These are phyloP conservation scores for Arthrocladium fulminans DNA, from an alignment of 2,329 filamentous ascomycete genomes.

Conservation along the genomic window DNA sequence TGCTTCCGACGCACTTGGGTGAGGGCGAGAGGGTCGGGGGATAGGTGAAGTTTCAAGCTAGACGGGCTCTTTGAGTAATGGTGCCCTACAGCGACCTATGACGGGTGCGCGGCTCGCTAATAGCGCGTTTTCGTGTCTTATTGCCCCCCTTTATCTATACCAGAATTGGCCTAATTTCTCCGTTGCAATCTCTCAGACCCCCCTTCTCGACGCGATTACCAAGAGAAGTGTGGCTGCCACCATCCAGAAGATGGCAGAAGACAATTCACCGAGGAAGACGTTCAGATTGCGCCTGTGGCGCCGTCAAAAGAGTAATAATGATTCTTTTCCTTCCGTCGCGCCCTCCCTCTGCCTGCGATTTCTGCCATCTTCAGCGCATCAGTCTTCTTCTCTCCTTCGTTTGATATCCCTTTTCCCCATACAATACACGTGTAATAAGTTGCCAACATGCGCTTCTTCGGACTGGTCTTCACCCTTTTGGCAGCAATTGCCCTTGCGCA, in stretches of 20 bases:
- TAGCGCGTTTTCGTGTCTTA: not conserved
- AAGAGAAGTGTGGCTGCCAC: not conserved
- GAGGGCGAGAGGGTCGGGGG: too few species aligned
- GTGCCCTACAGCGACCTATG: not conserved
- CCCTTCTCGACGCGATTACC: not conserved
- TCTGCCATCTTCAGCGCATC: not conserved
- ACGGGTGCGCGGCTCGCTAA: not conserved
- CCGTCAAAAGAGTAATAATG: not conserved
- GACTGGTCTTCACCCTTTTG: conserved; percentile 36
- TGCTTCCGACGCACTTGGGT: too few species aligned
- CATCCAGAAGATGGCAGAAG: not conserved
- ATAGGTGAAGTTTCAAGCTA: not conserved
- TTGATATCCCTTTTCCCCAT: not conserved
- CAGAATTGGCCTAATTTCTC: not conserved
- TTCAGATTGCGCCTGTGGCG: not conserved
- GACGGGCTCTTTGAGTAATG: not conserved
- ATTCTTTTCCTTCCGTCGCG: not conserved
- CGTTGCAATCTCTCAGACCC: not conserved
- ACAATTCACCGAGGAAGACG: not conserved
- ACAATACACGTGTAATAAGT: conserved; percentile 5
- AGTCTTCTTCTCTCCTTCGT: not conserved
- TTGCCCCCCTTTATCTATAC: not conserved
- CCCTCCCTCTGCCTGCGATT: not conserved
- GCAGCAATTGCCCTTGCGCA: conserved; percentile 36
- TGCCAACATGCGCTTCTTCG: conserved; percentile 38